Evolutionary conservation across 1,284 basidiomycete genomes (phyloP), one percentile per base, ranked within the genome.

Genomic region (Chalciporus sp.): DNA sequence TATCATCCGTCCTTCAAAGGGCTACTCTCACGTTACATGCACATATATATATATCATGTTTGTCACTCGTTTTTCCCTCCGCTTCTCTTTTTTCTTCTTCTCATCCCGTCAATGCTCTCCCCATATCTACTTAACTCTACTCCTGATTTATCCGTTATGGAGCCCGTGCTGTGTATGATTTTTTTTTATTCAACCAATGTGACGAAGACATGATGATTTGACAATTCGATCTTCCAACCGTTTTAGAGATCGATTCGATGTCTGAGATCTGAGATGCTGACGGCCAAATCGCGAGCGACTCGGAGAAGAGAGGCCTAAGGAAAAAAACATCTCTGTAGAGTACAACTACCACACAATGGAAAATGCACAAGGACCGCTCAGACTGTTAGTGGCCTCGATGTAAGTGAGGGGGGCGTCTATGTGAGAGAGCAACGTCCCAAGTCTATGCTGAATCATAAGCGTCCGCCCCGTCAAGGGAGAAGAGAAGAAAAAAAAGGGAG

Each of bases 371-470:
- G 12, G 12, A 8, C 28, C 17, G 20, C 27, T 20, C 12, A 12
- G 17, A 39, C 35, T 28, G 31, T 42, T 43, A 37, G 29, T 27
- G 44, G 47, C 28, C 31, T 19, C 43, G 42, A n/a, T 10, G 11
- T 23, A 27, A n/a, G 50, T 47, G 35, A 43, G 26, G 33, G 39
- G 3, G 40, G 12, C 29, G 40, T 65, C 66, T 63, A 67, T 26
- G 45, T 40, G 37, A 35, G 19, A 20, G 45, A 19, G 14, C 29
- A 42, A 42, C 7, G 42, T 40, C 29, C 50, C 35, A 27, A 31
- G 41, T 68, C 67, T 58, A 68, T 67, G 51, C 40, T 41, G 53
- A 23, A 42, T 64, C 60, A 47, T 50, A 57, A 23, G 53, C 37
- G 55, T 63, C 64, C 67, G 23, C 37, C 51, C 53, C 53, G 12